Percentiles rank a stretch among this genome's conserved stretches.
These are phyloP conservation scores for Gaillardinia entomophila DNA, from an alignment of 805 yeast genomes.

Conservation along the genomic window DNA sequence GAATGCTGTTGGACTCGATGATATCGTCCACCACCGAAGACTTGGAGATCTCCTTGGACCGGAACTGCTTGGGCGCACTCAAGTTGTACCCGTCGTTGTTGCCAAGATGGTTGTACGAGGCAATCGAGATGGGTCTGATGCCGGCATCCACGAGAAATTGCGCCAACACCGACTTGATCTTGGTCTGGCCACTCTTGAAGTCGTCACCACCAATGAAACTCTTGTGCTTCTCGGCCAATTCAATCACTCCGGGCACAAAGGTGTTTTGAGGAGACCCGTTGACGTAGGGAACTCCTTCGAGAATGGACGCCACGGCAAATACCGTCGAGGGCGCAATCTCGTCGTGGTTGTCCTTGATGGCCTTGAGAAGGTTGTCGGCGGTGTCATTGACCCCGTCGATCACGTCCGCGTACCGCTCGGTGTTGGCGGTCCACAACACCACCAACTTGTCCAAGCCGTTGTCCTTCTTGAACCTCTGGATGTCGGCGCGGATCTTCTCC, in stretches of 20 bases:
- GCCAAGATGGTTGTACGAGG: constrained; percentile 94
- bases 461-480: constrained; percentile 63
- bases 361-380: constrained; percentile 64
- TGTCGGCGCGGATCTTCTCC: constrained; percentile 78
- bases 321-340: constrained; percentile 92
- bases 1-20: constrained; percentile 76
- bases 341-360: constrained; percentile 72
- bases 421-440: constrained; percentile 95
- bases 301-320: constrained; percentile 88
- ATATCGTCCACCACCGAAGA: constrained; percentile 91
- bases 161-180: constrained; percentile 91
- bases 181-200: constrained; percentile 95
- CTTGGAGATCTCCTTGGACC: constrained; percentile 92
- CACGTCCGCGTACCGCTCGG: constrained; percentile 85
- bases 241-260: constrained; percentile 91
- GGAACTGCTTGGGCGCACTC: constrained; percentile 87
- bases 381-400: constrained; percentile 82
- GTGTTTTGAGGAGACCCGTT: constrained; percentile 98
- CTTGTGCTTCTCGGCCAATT: constrained; percentile 72
- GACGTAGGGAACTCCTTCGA: constrained; percentile 85
- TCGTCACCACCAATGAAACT: constrained; percentile 94
- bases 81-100: constrained; percentile 93
- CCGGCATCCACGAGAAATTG: constrained; percentile 97
- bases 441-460: constrained; percentile 81
- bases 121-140: constrained; percentile 89